Evolutionary conservation across 2,329 filamentous ascomycete species (phyloP), one percentile per base, ranked within the genome.

Genomic region (Colletotrichum incanum): DNA sequence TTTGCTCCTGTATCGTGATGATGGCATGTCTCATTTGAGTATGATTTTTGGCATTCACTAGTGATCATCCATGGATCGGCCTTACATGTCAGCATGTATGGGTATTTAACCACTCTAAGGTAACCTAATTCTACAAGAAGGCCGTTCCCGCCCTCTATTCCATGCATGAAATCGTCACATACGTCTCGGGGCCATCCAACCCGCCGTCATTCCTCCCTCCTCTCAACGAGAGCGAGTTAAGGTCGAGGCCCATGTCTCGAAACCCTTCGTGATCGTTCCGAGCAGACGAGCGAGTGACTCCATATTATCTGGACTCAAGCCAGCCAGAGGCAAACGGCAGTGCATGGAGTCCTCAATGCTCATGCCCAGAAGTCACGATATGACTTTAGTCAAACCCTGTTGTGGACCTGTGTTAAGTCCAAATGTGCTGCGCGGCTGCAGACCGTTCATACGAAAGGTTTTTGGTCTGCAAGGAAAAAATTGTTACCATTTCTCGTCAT

Each of bases 71-170:
- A 16, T 18, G 20, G 7, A 18, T 5, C 37, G 1, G 20, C 14
- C 7, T 28, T 60, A 47, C 28, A 47, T 50, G 59, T 54, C 66
- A 64, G 55, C 52, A 72, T 65, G 60, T 72, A 70, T 69, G 70
- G 70, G 70, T 72, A 72, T 70, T 69, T 54, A 69, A 59, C 66
- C 59, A 64, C 66, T 70, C 58, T 65, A 72, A 54, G 23, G 55
- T 60, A 55, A 60, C 54, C 50, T 70, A 70, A 65, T 61, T 72
- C 70, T 72, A 72, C 70, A 72, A 54, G 60, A 61, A 63, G 56
- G 50, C 69, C 37, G 61, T 28, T 34, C 47, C 64, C 52, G 62
- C 49, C 67, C 49, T 68, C 56, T 63, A 54, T 56, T 59, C 67
- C 60, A 58, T 70, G 67, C 55, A 50, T 66, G 23, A 61, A 62